Evolutionary conservation across 768 basidiomycete species (phyloP).

Genomic region (Suillus paluster): DNA sequence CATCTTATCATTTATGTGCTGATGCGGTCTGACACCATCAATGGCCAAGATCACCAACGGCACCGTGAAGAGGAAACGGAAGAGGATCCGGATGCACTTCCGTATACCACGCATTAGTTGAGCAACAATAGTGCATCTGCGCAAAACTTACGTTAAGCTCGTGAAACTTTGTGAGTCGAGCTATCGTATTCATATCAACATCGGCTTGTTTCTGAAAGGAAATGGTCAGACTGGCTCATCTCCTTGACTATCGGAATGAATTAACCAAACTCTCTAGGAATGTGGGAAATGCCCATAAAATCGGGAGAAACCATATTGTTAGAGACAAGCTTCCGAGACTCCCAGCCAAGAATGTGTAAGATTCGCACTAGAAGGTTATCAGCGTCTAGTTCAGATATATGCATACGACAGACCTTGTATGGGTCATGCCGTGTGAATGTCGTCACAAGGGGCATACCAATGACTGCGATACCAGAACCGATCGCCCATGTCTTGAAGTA

Average conservation of each 20-base stretch:
- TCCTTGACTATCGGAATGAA: slow-evolving; percentile 6
- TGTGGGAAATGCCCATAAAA: slow-evolving; percentile 71
- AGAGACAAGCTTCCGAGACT: slow-evolving; percentile 69
- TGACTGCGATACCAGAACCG: slow-evolving; percentile 62
- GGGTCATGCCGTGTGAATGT: slow-evolving; percentile 63
- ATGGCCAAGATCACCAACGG: slow-evolving; percentile 68
- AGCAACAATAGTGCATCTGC: not conserved
- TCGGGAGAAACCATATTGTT: slow-evolving; percentile 75
- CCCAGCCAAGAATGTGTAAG: slow-evolving; percentile 70
- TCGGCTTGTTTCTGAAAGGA: slow-evolving; percentile 54
- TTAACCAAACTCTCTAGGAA: slow-evolving; percentile 67
- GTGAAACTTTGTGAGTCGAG: slow-evolving; percentile 79
- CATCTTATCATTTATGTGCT: slow-evolving; percentile 67
- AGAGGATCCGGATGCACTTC: slow-evolving; percentile 70
- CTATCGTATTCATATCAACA: slow-evolving; percentile 66
- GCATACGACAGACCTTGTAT: slow-evolving; percentile 50
- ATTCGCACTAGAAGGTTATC: slow-evolving; percentile 55
- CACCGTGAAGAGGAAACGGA: slow-evolving; percentile 73
- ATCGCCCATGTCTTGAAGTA: slow-evolving; percentile 78
- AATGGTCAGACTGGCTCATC: not conserved
- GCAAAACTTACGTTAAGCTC: slow-evolving; percentile 71
- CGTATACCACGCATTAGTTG: slow-evolving; percentile 1
- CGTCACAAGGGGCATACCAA: slow-evolving; percentile 74
- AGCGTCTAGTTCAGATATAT: slow-evolving; percentile 1
- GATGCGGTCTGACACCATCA: slow-evolving; percentile 68